Percentiles rank a stretch among this genome's conserved stretches.
These are phyloP conservation scores for Suillus tomentosus DNA, from an alignment of 768 basidiomycete genomes.

Conservation along the genomic window DNA sequence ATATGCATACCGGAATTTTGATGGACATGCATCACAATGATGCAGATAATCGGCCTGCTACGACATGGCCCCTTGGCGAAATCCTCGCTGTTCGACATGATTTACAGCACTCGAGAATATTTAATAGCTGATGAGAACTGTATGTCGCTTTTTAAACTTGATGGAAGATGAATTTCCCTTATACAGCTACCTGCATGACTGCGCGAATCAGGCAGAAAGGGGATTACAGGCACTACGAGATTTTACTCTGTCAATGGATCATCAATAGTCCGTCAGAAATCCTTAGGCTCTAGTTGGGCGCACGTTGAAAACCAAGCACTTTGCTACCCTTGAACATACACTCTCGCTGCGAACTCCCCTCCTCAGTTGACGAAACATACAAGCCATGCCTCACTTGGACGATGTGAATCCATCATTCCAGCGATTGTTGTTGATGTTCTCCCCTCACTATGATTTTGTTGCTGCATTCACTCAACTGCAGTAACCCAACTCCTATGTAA, in stretches of 20 bases:
- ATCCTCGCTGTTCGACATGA: slow-evolving; percentile 90
- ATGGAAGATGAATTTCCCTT: not conserved
- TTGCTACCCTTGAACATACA: not conserved
- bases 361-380: not conserved
- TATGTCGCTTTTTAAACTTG: not conserved
- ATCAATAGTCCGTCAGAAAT: not conserved
- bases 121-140: slow-evolving; percentile 66
- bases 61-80: slow-evolving; percentile 96
- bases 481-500: not conserved
- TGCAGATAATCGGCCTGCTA: slow-evolving; percentile 64
- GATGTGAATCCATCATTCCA: not conserved
- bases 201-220: not conserved
- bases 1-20: slow-evolving; percentile 51
- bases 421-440: not conserved
- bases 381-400: not conserved
- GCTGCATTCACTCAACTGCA: not conserved
- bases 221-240: not conserved
- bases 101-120: slow-evolving; percentile 92
- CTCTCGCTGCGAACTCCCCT: not conserved
- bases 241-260: not conserved
- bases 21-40: slow-evolving; percentile 23
- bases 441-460: not conserved
- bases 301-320: not conserved
- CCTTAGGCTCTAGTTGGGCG: not conserved
- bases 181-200: not conserved